Percentiles rank a stretch among this genome's conserved stretches.
These are phyloP conservation scores for Tylopilus plumbeoviolaceoides DNA, from an alignment of 768 basidiomycete species.

Conservation along the genomic window DNA sequence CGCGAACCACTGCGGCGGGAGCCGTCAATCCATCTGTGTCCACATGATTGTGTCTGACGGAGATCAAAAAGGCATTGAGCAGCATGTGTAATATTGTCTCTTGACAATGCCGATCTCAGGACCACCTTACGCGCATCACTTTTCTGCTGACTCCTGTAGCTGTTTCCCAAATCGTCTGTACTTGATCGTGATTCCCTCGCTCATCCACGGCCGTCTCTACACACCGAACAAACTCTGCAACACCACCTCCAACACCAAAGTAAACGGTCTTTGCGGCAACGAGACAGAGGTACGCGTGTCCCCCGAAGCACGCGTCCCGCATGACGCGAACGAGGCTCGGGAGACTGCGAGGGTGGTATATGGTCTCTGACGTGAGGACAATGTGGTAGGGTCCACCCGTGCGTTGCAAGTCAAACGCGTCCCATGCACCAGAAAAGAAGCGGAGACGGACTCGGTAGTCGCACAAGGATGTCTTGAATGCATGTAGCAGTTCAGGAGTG, in stretches of 20 bases:
- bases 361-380: slow-evolving; percentile 88
- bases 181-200: slow-evolving; percentile 32
- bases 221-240: slow-evolving; percentile 64
- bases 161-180: slow-evolving; percentile 62
- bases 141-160: slow-evolving; percentile 67
- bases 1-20: no score
- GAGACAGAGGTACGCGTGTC: slow-evolving; percentile 46
- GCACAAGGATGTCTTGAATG: slow-evolving; percentile 60
- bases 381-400: slow-evolving; percentile 54
- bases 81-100: neutral
- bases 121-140: slow-evolving; percentile 64
- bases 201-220: slow-evolving; percentile 29
- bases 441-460: slow-evolving; percentile 53
- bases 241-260: slow-evolving; percentile 92
- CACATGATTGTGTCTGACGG: no score
- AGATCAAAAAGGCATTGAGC: no score
- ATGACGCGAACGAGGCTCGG: slow-evolving; percentile 54
- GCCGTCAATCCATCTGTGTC: no score
- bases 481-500: slow-evolving; percentile 54
- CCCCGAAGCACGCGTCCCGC: slow-evolving; percentile 32
- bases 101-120: neutral
- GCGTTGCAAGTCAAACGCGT: slow-evolving; percentile 38
- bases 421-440: slow-evolving; percentile 86
- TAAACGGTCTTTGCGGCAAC: slow-evolving; percentile 91
- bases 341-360: slow-evolving; percentile 71